Evolutionary conservation across 2,329 filamentous ascomycete species (phyloP), one percentile per base, ranked within the genome.

Genomic region (Rhytidhysteron rufulum): DNA sequence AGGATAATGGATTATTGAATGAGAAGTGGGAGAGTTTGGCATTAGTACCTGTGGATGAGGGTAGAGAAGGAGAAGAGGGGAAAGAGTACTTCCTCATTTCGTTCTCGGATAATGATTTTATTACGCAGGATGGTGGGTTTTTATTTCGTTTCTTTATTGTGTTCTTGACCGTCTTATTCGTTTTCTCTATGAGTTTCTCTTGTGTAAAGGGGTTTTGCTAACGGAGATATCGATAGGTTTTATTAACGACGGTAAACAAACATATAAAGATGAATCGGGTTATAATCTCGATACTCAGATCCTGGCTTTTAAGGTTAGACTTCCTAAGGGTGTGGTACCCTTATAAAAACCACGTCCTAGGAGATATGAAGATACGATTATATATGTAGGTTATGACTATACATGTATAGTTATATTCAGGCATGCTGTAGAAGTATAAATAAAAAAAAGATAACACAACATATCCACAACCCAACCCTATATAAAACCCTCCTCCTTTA

Each of bases 21-120:
- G 84, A 88, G 70, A 88, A 88, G 57, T 88, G 85, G 85, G 85
- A 89, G 68, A 79, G 77, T 16, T 63, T 88, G 34, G 77, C 79
- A 3, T 57, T 87, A 18, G 72, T 80, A 3, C 81, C 82, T 2
- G 58, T 63, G 1, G 58, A 60, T 39, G 60, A 63, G 3, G 54
- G 58, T n/a, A 40, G 45, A 18, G 44, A 52, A 2, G 59, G 65
- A 29, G 57, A 62, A 17, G 70, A 77, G 41, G 74, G 78, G 19
- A 78, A 85, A 57, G 80, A 86, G 63, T 87, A 79, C 60, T 86
- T 80, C 54, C 57, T 88, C 24, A 77, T 88, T 45, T 78, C 75
- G 10, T 64, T 86, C 35, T 84, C 77, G 41, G 85, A 88, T 53
- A 86, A 88, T 55, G 84, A 88, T 59, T 87, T 87, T 51, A 80